Evolutionary conservation across 192 early-diverging fungal genomes (phyloP), one percentile per base, ranked within the genome.

Genomic region (Linnemannia elongata): DNA sequence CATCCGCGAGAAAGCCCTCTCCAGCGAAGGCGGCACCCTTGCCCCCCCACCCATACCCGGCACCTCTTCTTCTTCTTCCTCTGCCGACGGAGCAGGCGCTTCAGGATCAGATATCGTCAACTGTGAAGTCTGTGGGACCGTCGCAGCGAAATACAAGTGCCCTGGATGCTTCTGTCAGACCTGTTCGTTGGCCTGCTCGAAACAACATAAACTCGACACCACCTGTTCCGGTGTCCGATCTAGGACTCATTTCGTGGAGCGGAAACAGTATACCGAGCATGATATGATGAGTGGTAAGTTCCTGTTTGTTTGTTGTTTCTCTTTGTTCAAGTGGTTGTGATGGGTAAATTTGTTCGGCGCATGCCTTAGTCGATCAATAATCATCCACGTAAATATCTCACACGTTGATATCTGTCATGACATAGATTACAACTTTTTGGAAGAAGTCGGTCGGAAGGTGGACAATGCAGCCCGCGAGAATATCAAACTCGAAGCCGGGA

Each of bases 241-340:
- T 74, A 93, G 89, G 74, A 92, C 93, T 0, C 90, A 91, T 44
- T 96, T 91, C 78, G 90, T 96, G 4, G 88, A 90, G 41, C 77
- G 91, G 9, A 90, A 88, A 60, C 85, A 93, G 72, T 96, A 94
- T 79, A 91, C 84, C 74, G 90, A 93, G 44, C 88, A 89, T 27
- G 92, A 92, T 72, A 92, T 96, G 90, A 92, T 94, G 89, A 96
- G 93, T 85, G 95, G 93, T 94, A 89, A 82, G 75, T 55, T 18
- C 44, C 30, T 60, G 60, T 24, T 57, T 72, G 0, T 41, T 52
- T 55, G 18, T 0, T 13, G 13, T 69, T 20, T 47, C 49, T 30
- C 20, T 38, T 55, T 44, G 24, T 9, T 20, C 54, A 41, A 41
- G 7, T 6, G 38, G 38, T n/a, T 38, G 71, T 42, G 24, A 9